A percentile compares a stretch with the other conserved stretches of the same genome.
phyloP scores from a whole-genome alignment of 192 early-diverging fungal genomes.

The Podila minutissima region DNA sequence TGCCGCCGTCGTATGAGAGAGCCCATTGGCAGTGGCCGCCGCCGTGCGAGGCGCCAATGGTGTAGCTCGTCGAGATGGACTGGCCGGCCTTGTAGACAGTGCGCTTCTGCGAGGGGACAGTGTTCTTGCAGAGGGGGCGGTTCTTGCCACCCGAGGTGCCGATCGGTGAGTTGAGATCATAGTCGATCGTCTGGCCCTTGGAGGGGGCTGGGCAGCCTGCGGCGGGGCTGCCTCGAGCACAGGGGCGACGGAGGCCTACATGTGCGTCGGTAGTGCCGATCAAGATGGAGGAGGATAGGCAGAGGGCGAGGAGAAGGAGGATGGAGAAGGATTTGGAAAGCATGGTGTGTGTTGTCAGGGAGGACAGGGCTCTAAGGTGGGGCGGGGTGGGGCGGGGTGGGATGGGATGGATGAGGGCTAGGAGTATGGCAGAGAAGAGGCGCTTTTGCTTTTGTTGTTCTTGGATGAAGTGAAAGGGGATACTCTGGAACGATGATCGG shows the following conservation, averaged over 20 bases:
- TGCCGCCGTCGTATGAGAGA: constrained; percentile 68
- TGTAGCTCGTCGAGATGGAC: constrained; percentile 58
- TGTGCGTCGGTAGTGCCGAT: constrained; percentile 51
- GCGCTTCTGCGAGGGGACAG: constrained; percentile 41
- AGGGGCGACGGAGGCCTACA: constrained; percentile 52
- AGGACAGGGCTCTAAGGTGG: too few relatives aligned
- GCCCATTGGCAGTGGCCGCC: constrained; percentile 80
- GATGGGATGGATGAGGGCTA: too few relatives aligned
- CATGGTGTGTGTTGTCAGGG: neutral
- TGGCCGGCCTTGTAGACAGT: constrained; percentile 58
- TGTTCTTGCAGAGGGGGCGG: constrained; percentile 56
- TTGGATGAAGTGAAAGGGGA: too few relatives aligned
- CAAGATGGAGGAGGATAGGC: constrained; percentile 3
- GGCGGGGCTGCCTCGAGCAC: constrained; percentile 45
- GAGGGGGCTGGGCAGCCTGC: constrained; percentile 53
- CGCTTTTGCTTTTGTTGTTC: too few relatives aligned
- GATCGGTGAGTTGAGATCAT: constrained; percentile 55
- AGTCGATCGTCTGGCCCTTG: constrained; percentile 49
- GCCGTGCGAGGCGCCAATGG: constrained; percentile 60
- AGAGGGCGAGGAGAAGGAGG: neutral
- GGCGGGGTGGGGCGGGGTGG: too few relatives aligned
- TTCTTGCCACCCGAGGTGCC: constrained; percentile 17
- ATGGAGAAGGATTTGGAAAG: neutral
- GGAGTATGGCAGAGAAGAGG: too few relatives aligned
- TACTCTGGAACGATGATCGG: too few relatives aligned